Evolutionary conservation across 2,329 filamentous ascomycete species (phyloP).

Genomic region (Colletotrichum sp.): DNA sequence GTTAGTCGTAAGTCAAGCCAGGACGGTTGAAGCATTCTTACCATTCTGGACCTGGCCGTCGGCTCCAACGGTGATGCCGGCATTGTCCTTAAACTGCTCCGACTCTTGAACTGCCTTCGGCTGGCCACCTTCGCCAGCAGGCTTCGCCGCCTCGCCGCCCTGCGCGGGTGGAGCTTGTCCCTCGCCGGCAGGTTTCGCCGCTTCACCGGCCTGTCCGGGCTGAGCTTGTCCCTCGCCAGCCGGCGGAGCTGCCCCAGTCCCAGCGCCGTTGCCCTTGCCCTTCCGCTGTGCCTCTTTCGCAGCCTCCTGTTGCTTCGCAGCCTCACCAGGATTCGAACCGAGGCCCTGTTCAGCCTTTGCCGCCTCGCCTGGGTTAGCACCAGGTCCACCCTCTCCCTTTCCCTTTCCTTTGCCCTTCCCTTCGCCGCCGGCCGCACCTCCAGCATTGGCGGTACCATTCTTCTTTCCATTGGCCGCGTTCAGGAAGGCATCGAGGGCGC

Average conservation of each 20-base stretch:
- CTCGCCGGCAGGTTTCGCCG: neutral
- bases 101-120: constrained; percentile 13
- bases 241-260: neutral
- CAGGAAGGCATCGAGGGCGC: constrained; percentile 6
- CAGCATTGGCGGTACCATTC: constrained; percentile 1
- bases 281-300: neutral
- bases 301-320: neutral
- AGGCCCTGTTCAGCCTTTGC: constrained; percentile 5
- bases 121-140: neutral
- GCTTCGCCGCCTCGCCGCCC: neutral
- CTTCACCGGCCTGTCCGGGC: neutral
- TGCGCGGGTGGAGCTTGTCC: too few relatives aligned
- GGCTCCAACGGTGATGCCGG: constrained; percentile 4
- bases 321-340: neutral
- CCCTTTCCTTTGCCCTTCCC: neutral
- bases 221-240: neutral
- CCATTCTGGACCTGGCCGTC: constrained; percentile 5
- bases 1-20: fast-evolving
- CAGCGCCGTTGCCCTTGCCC: neutral
- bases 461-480: constrained; percentile 4
- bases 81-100: constrained; percentile 14
- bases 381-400: neutral
- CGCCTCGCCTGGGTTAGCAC: neutral
- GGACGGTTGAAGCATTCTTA: neutral
- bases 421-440: neutral